Base-by-base conservation (phyloP, 805 yeast species). In the Cyberlindnera mrakii region DNA sequence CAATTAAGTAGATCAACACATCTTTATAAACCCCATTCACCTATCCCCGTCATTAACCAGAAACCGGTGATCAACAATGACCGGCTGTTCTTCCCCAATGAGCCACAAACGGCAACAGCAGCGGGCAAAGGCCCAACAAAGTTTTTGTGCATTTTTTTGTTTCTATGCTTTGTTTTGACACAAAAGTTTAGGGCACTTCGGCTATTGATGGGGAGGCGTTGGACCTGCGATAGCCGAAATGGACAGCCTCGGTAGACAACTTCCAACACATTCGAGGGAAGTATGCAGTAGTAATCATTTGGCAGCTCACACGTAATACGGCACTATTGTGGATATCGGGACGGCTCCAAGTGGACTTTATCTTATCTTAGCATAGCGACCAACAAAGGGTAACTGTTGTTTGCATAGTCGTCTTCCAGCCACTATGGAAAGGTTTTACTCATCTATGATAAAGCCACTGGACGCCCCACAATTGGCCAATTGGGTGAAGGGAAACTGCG, bases 401-500 rank as follows among this genome's bases (percentile, higher is more conserved):
- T 30, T 16, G 9, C 16, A 13, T 30, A 5, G 33, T n/a, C n/a
- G 16, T 14, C 16, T 15, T 13, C 10, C 6, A 30, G 33, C 16
- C 15, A 23, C 27, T 9, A 23, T 23, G 27, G 27, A 23, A 23
- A 10, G 6, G 27, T 10, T 23, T 11, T 23, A 5, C 27, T 23
- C 11, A 23, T 23, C 27, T 2, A 11, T 19, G 16, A 36, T 43
- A 25, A 10, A 14, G 17, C 27, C 9, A 19, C 30, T 48, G 15
- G 39, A 30, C 3, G 49, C 52, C 3, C 32, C 35, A 5, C 16
- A 30, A 2, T 44, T 52, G 18, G 38, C 35, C 20, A 29, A 42
- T 10, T 47, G 53, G 50, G 13, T 50, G 4, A 13, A 20, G n/a
- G 11, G 5, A 23, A 36, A 11, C 25, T 20, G 5, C 11, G 18